Base-by-base conservation (phyloP, 2,329 filamentous ascomycete genomes). In the Cladorrhinum sp. region DNA sequence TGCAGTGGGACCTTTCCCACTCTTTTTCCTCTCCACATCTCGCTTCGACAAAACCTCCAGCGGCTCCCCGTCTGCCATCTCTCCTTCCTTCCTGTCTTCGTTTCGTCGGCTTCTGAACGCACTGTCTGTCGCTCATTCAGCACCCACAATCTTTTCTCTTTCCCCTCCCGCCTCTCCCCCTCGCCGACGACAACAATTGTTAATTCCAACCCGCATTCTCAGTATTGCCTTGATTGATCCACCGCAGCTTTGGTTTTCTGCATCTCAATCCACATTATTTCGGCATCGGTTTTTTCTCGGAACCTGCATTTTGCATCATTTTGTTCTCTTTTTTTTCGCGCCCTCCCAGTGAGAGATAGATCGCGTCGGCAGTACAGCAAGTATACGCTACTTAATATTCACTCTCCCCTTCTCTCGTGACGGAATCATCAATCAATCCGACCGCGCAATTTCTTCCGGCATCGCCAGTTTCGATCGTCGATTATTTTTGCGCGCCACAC, bases 331-430 rank as follows among this genome's bases (percentile, higher is more conserved):
- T 45, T 45, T 65, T 64, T 45, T 56, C 41, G 53, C 53, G 25
- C 24, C 60, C 65, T 67, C 64, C 62, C 18, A 62, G 64, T 65
- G 66, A 67, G 63, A 59, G 57, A 64, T 65, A 69, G 66, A 69
- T 48, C 57, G 55, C 45, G 64, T 58, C 60, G 2, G 18, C 25
- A 29, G 54, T 51, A 58, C 63, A 60, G 60, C 63, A 36, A 60
- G 50, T 64, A 61, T 59, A 62, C 58, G 53, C 55, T 64, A 61
- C 62, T 55, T 68, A 68, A 69, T 68, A 60, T 59, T 54, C 38
- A 56, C 54, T 25, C 54, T 25, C 23, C 55, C 57, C 58, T 52
- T 52, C 49, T 56, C 58, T 50, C 50, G 32, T 23, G 36, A 55
- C 52, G 24, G 25, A 50, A 45, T 45, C 41, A 53, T 57, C 58